These are phyloP conservation scores for Solanum chmielewskii DNA, from an alignment of 257 asterid species.

Conservation along the genomic window DNA sequence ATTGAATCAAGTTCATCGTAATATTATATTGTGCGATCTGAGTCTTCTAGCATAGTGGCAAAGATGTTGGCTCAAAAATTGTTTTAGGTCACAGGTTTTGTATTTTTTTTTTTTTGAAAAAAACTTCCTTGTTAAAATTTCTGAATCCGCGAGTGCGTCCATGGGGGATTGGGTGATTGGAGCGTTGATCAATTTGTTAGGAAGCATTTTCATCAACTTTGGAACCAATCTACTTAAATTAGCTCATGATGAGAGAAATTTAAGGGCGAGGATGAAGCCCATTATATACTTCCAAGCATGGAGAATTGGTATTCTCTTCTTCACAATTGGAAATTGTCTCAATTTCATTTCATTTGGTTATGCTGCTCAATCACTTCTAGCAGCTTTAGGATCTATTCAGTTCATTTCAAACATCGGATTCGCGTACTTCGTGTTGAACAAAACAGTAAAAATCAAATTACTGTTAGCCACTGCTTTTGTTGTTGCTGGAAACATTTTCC, in stretches of 20 bases:
- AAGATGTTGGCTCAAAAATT: not conserved
- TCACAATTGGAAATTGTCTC: slow-evolving; percentile 77
- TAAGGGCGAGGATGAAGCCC: slow-evolving; percentile 54
- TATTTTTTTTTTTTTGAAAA: not conserved
- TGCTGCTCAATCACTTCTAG: slow-evolving; percentile 99
- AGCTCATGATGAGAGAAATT: slow-evolving; percentile 79
- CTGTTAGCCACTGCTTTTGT: slow-evolving; percentile 80
- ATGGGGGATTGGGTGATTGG: slow-evolving; percentile 96
- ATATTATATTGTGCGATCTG: not conserved
- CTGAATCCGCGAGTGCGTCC: not conserved
- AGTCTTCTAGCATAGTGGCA: not conserved
- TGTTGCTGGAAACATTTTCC: slow-evolving; percentile 91
- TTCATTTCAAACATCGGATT: slow-evolving; percentile 86
- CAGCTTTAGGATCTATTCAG: slow-evolving; percentile 93
- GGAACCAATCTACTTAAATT: slow-evolving; percentile 89
- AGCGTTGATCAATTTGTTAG: slow-evolving; percentile 71
- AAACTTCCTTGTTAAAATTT: not conserved
- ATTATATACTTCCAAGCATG: slow-evolving; percentile 77
- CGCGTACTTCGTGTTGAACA: slow-evolving; percentile 66
- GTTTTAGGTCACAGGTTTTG: not conserved
- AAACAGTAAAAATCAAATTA: slow-evolving; percentile 64
- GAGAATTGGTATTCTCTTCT: slow-evolving; percentile 86
- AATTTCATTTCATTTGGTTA: slow-evolving; percentile 94
- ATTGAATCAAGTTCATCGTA: not conserved
- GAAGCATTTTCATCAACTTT: slow-evolving; percentile 83